Percentiles rank a stretch among this genome's conserved stretches.
Conservation (phyloP, 805 yeast species). For the Candida coquimbonensis region DNA sequence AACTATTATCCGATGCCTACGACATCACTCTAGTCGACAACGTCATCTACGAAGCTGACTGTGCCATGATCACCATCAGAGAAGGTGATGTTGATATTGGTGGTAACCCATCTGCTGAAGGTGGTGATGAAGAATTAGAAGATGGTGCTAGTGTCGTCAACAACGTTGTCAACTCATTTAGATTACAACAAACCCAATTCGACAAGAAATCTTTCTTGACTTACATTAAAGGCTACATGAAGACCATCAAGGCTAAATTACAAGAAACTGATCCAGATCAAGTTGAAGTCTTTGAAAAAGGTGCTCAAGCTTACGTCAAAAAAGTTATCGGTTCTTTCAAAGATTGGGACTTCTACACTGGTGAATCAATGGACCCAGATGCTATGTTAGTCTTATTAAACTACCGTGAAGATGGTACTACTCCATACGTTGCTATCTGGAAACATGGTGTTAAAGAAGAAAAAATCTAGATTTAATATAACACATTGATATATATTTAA, state of each 20-base stretch:
- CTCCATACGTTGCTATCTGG: conserved; percentile 98
- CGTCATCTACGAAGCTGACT: conserved; percentile 95
- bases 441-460: conserved; percentile 91
- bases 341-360: conserved; percentile 99
- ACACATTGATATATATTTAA: not conserved
- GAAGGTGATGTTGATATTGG: conserved; percentile 96
- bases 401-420: conserved; percentile 99
- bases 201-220: conserved; percentile 97
- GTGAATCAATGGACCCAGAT: conserved; percentile 99
- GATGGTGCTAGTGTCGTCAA: conserved; percentile 87
- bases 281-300: conserved; percentile 89
- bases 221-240: conserved; percentile 99
- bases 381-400: conserved; percentile 95
- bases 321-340: conserved; percentile 91
- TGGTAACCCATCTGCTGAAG: conserved; percentile 99
- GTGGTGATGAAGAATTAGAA: conserved; percentile 69
- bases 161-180: conserved; percentile 98
- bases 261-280: conserved; percentile 86
- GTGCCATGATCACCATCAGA: conserved; percentile 83
- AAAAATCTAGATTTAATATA: conserved; percentile 64
- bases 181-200: conserved; percentile 90
- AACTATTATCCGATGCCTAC: conserved; percentile 95
- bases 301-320: conserved; percentile 94
- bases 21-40: conserved; percentile 80
- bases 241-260: conserved; percentile 84